Conservation (phyloP, 2,329 filamentous ascomycete genomes). For the Thielaviopsis euricoi region DNA sequence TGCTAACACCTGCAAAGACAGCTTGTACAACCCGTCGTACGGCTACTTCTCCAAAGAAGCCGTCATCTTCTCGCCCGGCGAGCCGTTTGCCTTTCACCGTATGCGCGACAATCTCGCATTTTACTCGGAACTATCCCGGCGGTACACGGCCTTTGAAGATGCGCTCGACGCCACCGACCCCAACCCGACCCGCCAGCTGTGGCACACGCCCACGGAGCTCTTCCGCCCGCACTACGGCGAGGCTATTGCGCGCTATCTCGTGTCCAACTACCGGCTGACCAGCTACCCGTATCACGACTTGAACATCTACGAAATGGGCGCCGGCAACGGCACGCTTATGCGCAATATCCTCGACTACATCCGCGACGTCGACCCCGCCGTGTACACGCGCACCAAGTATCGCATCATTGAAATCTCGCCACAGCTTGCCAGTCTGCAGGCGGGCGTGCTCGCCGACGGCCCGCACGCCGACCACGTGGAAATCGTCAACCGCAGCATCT, state of each 20-base stretch:
- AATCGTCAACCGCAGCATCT: slow-evolving; percentile 88
- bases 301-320: slow-evolving; percentile 97
- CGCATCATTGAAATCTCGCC: slow-evolving; percentile 92
- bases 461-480: slow-evolving; percentile 74
- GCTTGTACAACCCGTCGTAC: slow-evolving; percentile 84
- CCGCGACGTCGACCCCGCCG: slow-evolving; percentile 70
- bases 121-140: slow-evolving; percentile 54
- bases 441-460: slow-evolving; percentile 47
- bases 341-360: slow-evolving; percentile 96
- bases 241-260: slow-evolving; percentile 86
- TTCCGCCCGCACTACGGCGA: slow-evolving; percentile 96
- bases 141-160: slow-evolving; percentile 86
- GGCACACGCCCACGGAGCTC: slow-evolving; percentile 96
- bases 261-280: slow-evolving; percentile 89
- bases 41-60: slow-evolving; percentile 95
- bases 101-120: slow-evolving; percentile 79
- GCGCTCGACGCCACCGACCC: slow-evolving; percentile 55
- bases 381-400: slow-evolving; percentile 86
- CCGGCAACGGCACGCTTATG: slow-evolving; percentile 95
- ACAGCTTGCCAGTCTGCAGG: slow-evolving; percentile 63
- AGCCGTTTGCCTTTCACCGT: slow-evolving; percentile 73
- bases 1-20: slow-evolving; percentile 40
- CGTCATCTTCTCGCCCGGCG: slow-evolving; percentile 84
- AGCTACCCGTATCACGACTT: slow-evolving; percentile 92
- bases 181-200: slow-evolving; percentile 69